Conservation (phyloP, 1,284 basidiomycete species). For the Coriolopsis trogii region DNA sequence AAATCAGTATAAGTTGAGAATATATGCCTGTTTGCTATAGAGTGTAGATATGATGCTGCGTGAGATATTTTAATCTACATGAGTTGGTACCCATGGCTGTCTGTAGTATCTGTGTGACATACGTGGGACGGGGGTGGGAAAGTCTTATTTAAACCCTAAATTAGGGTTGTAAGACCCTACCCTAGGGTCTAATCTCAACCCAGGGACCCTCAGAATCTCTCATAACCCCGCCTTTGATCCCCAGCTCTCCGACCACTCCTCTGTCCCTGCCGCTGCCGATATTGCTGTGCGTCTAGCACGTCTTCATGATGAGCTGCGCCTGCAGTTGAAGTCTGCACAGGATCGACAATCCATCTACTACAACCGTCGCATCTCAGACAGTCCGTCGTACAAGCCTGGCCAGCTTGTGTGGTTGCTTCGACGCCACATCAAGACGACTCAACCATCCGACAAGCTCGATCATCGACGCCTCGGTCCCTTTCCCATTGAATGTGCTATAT, state of each 20-base stretch:
- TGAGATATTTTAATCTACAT: too few relatives aligned
- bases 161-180: too few relatives aligned
- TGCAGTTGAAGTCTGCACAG: slow-evolving; percentile 33
- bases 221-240: slow-evolving; percentile 34
- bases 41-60: too few relatives aligned
- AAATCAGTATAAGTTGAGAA: too few relatives aligned
- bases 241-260: slow-evolving; percentile 22
- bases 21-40: too few relatives aligned
- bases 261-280: slow-evolving; percentile 13
- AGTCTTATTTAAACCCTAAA: too few relatives aligned
- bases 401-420: slow-evolving; percentile 40
- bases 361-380: slow-evolving; percentile 22
- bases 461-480: slow-evolving; percentile 42
- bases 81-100: too few relatives aligned
- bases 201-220: too few relatives aligned
- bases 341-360: slow-evolving; percentile 28
- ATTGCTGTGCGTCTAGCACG: slow-evolving; percentile 19
- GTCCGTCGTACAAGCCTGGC: slow-evolving; percentile 33
- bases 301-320: slow-evolving; percentile 32
- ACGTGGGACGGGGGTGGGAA: too few relatives aligned
- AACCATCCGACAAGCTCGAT: slow-evolving; percentile 44
- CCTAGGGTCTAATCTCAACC: too few relatives aligned
- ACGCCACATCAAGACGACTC: slow-evolving; percentile 39
- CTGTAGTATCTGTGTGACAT: too few relatives aligned
- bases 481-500: slow-evolving; percentile 29